Conservation (phyloP, 345 rosid genomes). For the Euphorbia tirucalli region DNA sequence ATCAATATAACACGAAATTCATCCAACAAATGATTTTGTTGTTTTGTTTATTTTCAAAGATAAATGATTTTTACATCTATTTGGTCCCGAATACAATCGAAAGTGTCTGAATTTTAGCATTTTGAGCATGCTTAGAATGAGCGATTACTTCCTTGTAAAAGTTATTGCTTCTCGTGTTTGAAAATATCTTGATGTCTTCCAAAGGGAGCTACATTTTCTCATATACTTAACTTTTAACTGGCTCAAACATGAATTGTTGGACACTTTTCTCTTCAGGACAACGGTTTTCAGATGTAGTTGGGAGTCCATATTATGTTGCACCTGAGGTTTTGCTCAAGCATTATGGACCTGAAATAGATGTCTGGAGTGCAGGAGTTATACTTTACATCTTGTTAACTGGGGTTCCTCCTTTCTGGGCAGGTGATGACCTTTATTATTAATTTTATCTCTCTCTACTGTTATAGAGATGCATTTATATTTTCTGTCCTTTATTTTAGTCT, state of each 20-base stretch:
- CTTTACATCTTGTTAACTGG: constrained; percentile 92
- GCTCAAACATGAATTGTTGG: not conserved
- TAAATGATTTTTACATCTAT: not conserved
- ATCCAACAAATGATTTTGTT: not conserved
- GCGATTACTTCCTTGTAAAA: not conserved
- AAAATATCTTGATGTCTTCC: not conserved
- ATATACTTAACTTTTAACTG: not conserved
- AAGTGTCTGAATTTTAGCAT: not conserved
- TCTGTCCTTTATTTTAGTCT: not conserved
- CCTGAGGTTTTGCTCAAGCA: constrained; percentile 86
- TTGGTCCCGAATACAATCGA: not conserved
- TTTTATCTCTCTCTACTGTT: constrained; percentile 4
- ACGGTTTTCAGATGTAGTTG: constrained; percentile 79
- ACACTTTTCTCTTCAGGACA: constrained; percentile 48
- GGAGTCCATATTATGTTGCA: constrained; percentile 97
- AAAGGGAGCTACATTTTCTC: not conserved
- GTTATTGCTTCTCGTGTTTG: not conserved
- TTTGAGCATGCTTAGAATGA: not conserved
- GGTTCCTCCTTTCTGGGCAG: constrained; percentile 98
- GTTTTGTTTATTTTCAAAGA: not conserved
- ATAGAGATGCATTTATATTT: not conserved
- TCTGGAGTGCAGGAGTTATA: constrained; percentile 97
- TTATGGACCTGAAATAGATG: constrained; percentile 90
- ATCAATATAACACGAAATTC: not conserved
- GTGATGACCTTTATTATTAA: constrained; percentile 25